Evolutionary conservation across 192 early-diverging fungal genomes (phyloP).

Genomic region (Rhizoclosmatium globosum): DNA sequence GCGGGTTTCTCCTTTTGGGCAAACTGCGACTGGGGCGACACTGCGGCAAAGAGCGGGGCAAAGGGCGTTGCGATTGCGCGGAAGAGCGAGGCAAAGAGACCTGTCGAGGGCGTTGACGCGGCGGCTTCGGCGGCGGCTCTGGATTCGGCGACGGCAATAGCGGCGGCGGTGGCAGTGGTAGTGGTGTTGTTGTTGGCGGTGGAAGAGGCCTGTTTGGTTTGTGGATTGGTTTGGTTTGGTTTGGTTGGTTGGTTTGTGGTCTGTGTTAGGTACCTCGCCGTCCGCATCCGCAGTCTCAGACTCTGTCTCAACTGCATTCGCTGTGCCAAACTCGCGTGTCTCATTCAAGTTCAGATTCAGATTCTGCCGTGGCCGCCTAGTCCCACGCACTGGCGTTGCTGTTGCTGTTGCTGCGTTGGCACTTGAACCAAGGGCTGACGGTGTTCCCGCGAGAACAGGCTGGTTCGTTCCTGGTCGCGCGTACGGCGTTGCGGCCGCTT

Average conservation of each 20-base stretch:
- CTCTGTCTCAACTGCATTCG: too few relatives aligned
- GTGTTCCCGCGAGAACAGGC: not conserved
- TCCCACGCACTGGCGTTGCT: not conserved
- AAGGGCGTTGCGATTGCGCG: conserved; percentile 4
- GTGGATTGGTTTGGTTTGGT: too few relatives aligned
- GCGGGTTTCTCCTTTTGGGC: not conserved
- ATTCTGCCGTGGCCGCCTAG: not conserved
- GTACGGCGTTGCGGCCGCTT: not conserved
- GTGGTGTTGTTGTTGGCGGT: too few relatives aligned
- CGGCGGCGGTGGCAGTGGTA: not conserved
- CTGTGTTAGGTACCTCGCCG: too few relatives aligned
- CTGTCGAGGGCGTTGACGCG: not conserved
- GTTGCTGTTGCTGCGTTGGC: not conserved
- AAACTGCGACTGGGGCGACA: not conserved
- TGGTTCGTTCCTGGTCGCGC: not conserved
- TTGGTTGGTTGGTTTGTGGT: too few relatives aligned
- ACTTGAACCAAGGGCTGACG: not conserved
- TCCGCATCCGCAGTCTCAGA: too few relatives aligned
- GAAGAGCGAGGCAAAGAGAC: conserved; percentile 13
- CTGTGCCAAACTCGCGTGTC: too few relatives aligned
- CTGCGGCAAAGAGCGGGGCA: not conserved
- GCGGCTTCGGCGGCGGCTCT: not conserved
- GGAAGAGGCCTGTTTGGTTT: too few relatives aligned
- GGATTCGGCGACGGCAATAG: not conserved
- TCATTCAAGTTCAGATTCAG: too few relatives aligned